Base-by-base conservation (phyloP, 2,329 filamentous ascomycete species). In the Fusarium luffae region DNA sequence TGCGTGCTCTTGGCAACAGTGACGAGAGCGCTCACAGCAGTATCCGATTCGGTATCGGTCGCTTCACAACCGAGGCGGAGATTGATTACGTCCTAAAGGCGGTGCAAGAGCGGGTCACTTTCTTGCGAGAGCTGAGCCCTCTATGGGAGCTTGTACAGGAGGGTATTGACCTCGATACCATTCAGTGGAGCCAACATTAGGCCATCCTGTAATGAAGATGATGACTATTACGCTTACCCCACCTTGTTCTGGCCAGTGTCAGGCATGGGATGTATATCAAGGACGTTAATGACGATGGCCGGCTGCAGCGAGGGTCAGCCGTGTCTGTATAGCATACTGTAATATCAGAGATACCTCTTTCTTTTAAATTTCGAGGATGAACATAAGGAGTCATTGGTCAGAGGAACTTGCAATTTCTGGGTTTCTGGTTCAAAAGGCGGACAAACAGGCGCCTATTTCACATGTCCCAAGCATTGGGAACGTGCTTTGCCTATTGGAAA, bases 71-170 rank as follows among this genome's bases (percentile, higher is more conserved):
- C 0, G 93, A 98, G 76, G 87, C 85, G 28, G 96, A 99, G 84
- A 97, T 99, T 67, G 95, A 99, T 79, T 99, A 99, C 77, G 96
- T 99, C 13, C 85, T 99, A 61, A 96, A 97, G 83, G 95, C 96
- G 1, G 96, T 99, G 1, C 88, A 88, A 79, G 93, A 97, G 78
- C 89, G 96, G 54, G 96, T 99, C 44, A 92, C 89, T 18, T 98
- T 98, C 85, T 84, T 99, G 76, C 89, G 96, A 75, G 96, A 99
- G 83, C 85, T 99, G 72, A 98, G 94, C 79, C 96, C 96, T 41
- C 83, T 99, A 60, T 99, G 96, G 96, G 96, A 99, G 82, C 83
- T 99, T 70, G 96, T 99, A 14, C 96, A 99, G 82, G 96, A 99
- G 80, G 96, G 96, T 18, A 89, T 99, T 69, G 96, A 97, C 78